phyloP scores from a whole-genome alignment of 176 grass and related monocot species.

The Lolium rigidum region DNA sequence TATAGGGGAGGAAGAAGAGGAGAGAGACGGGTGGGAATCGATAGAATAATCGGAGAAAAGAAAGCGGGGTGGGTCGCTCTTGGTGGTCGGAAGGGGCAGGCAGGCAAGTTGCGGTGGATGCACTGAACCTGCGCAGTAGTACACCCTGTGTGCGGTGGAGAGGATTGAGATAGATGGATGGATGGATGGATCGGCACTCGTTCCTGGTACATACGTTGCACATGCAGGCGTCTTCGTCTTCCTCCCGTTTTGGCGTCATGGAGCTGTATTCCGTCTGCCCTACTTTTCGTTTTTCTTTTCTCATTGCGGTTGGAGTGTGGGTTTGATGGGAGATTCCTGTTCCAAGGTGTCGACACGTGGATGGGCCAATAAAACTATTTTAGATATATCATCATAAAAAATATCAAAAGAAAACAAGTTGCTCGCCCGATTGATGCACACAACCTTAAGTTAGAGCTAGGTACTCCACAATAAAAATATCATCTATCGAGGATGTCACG shows the following conservation, averaged over 20 bases:
- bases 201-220: not conserved
- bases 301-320: not conserved
- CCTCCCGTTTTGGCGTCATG: not conserved
- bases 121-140: constrained; percentile 39
- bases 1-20: constrained; percentile 10
- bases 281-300: not conserved
- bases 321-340: not conserved
- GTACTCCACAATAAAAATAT: too few relatives aligned
- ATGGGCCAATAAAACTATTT: too few relatives aligned
- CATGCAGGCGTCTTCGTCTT: not conserved
- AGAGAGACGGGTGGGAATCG: not conserved
- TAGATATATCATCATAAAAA: too few relatives aligned
- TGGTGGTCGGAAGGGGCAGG: constrained; percentile 39
- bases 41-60: not conserved
- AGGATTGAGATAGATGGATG: not conserved
- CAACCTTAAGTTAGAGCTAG: too few relatives aligned
- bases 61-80: not conserved
- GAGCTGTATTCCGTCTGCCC: not conserved
- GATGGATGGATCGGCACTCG: constrained; percentile 2
- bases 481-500: too few relatives aligned
- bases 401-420: too few relatives aligned
- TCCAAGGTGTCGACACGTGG: not conserved
- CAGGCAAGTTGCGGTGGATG: constrained; percentile 36
- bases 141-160: not conserved
- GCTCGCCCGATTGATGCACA: too few relatives aligned